Evolutionary conservation across 2,329 filamentous ascomycete genomes (phyloP).

Genomic region (Nemania serpens): DNA sequence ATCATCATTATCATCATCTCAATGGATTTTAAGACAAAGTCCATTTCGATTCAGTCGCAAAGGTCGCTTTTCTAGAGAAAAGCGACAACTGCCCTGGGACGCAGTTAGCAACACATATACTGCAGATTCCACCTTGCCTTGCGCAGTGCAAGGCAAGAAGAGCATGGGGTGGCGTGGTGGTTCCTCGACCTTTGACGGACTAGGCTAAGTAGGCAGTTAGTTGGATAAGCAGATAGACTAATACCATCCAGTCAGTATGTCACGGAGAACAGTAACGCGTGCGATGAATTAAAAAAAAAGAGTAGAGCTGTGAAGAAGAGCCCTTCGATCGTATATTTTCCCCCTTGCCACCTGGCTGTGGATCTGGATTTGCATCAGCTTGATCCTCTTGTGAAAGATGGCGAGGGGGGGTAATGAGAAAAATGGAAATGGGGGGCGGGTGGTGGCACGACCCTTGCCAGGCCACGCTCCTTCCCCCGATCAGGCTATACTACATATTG

Average conservation of each 20-base stretch:
- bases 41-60: background rate
- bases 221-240: background rate
- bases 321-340: constrained; percentile 23
- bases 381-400: constrained; percentile 25
- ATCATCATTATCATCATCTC: no score
- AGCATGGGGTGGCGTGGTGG: no score
- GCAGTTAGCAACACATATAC: constrained; percentile 4
- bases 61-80: background rate
- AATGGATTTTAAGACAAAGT: no score
- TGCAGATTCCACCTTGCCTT: background rate
- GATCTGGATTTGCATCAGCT: constrained; percentile 21
- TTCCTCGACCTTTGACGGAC: no score
- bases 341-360: constrained; percentile 39
- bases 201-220: background rate
- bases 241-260: constrained; percentile 9
- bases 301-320: constrained; percentile 3
- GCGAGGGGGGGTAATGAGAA: constrained; percentile 31
- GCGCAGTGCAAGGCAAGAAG: background rate
- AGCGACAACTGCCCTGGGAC: constrained; percentile 2
- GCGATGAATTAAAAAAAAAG: constrained; percentile 25
- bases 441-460: constrained; percentile 9
- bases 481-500: constrained; percentile 33
- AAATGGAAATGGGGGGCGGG: constrained; percentile 3
- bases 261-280: constrained; percentile 18
- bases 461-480: constrained; percentile 16